Conservation (phyloP, 139 green algal genomes). For the Monoraphidium neglectum region DNA sequence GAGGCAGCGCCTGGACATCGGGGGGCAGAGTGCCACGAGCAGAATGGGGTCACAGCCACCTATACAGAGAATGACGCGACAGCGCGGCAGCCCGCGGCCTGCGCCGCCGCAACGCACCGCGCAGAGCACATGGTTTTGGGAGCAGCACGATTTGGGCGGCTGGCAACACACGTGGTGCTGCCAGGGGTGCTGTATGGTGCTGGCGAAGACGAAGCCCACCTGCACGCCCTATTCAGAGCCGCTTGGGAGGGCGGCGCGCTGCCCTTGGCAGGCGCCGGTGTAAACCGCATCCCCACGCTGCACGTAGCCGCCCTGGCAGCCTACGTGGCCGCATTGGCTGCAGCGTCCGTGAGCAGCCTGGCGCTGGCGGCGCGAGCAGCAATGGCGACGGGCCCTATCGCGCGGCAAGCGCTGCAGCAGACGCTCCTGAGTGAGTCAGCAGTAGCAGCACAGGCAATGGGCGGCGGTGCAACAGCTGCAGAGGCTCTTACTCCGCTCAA, state of each 20-base stretch:
- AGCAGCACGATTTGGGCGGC: constrained; percentile 19
- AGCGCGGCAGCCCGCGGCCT: constrained; percentile 22
- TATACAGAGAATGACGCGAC: not conserved
- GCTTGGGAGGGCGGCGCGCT: constrained; percentile 33
- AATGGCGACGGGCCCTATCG: no score
- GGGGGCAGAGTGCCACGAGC: no score
- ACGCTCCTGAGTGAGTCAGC: no score
- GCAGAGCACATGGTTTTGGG: constrained; percentile 51
- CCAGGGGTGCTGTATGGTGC: constrained; percentile 59
- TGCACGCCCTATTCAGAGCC: constrained; percentile 43
- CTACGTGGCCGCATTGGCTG: constrained; percentile 35
- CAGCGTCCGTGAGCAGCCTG: no score
- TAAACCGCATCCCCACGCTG: constrained; percentile 55
- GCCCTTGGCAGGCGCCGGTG: constrained; percentile 36
- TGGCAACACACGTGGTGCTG: constrained; percentile 49
- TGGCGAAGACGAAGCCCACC: constrained; percentile 42
- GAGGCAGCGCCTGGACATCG: no score
- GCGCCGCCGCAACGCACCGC: constrained; percentile 17
- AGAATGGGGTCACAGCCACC: no score
- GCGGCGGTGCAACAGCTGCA: no score
- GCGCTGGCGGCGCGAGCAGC: no score
- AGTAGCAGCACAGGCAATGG: no score
- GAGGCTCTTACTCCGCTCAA: no score
- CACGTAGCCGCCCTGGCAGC: constrained; percentile 47
- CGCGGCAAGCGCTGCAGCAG: no score